These are phyloP conservation scores for Lentinus tigrinus DNA, from an alignment of 768 basidiomycete species.

Conservation along the genomic window DNA sequence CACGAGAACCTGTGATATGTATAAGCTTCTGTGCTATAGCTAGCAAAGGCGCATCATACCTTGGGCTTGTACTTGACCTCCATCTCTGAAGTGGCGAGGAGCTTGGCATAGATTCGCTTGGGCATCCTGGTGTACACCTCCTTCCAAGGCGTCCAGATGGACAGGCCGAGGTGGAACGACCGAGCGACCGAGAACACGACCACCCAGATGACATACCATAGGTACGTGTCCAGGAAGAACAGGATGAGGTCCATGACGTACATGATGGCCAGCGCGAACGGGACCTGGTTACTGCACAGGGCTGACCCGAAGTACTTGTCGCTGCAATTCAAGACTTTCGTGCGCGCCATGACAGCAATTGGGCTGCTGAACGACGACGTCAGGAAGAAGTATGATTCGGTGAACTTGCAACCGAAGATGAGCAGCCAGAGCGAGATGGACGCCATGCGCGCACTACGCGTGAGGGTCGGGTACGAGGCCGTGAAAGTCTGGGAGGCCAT, in stretches of 20 bases:
- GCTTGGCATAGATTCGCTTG: conserved; percentile 96
- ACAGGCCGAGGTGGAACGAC: conserved; percentile 89
- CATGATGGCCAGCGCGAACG: conserved; percentile 96
- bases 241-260: conserved; percentile 97
- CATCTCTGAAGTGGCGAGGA: conserved; percentile 95
- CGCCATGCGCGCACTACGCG: conserved; percentile 70
- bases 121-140: conserved; percentile 95
- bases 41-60: conserved; percentile 36
- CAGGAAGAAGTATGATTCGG: conserved; percentile 97
- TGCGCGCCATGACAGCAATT: conserved; percentile 94
- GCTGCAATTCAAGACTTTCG: conserved; percentile 85
- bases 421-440: conserved; percentile 89
- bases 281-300: conserved; percentile 89
- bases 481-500: conserved; percentile 99
- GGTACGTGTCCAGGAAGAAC: conserved; percentile 99
- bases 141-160: conserved; percentile 99
- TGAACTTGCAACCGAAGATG: conserved; percentile 94
- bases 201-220: conserved; percentile 99
- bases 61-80: conserved; percentile 99
- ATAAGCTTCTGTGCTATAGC: background rate
- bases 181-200: conserved; percentile 91
- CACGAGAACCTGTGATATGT: conserved; percentile 68
- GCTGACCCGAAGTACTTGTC: conserved; percentile 80
- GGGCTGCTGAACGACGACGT: conserved; percentile 96
- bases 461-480: conserved; percentile 87